Conservation (phyloP, 768 basidiomycete genomes). For the Russula sp. region DNA sequence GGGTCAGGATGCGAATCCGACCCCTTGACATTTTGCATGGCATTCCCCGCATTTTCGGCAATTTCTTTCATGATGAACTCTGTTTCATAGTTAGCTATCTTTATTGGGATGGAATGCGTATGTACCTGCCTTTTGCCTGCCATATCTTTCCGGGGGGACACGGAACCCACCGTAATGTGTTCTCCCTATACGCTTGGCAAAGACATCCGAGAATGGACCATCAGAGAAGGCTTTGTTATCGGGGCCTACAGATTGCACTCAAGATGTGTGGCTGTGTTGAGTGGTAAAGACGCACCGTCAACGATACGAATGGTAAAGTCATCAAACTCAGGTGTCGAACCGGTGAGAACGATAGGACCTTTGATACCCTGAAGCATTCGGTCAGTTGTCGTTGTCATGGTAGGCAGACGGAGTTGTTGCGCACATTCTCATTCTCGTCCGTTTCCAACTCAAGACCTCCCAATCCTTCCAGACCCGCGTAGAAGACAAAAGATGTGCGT, state of each 20-base stretch:
- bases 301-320: conserved; percentile 77
- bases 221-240: conserved; percentile 51
- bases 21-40: conserved; percentile 54
- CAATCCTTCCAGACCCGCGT: conserved; percentile 83
- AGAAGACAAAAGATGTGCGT: conserved; percentile 77
- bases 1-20: conserved; percentile 63
- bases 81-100: conserved; percentile 34
- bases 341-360: conserved; percentile 66
- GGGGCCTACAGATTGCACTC: conserved; percentile 44
- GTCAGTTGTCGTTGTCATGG: background rate
- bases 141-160: conserved; percentile 66
- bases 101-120: conserved; percentile 2
- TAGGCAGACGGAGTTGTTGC: conserved; percentile 31
- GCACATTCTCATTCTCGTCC: conserved; percentile 69
- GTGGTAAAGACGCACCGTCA: conserved; percentile 53
- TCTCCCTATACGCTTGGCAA: conserved; percentile 61
- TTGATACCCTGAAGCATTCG: conserved; percentile 59
- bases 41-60: conserved; percentile 52
- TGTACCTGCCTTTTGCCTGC: conserved; percentile 72
- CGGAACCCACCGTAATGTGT: conserved; percentile 67
- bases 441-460: conserved; percentile 80
- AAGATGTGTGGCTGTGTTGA: background rate
- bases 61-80: conserved; percentile 64
- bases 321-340: conserved; percentile 74
- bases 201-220: conserved; percentile 57